These are phyloP conservation scores for Sungouiozyma intestinalis DNA, from an alignment of 805 yeast genomes.

Conservation along the genomic window DNA sequence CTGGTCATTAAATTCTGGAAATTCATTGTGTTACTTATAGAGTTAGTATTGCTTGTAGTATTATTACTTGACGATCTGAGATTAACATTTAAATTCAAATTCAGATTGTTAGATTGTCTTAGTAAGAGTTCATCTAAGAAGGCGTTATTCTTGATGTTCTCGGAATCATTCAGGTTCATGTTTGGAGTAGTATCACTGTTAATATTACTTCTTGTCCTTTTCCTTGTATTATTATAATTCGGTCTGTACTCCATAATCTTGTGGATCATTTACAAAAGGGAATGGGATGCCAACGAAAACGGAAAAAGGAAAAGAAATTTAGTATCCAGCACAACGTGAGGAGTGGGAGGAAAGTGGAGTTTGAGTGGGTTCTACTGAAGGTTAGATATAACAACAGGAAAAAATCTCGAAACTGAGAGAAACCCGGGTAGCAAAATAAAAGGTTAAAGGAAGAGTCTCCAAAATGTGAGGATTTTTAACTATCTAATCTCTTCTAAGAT, in stretches of 20 bases:
- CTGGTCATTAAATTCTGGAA: not conserved
- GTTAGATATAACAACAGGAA: too few species aligned
- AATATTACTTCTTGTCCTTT: constrained; percentile 1
- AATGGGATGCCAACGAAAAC: not conserved
- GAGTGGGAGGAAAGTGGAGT: not conserved
- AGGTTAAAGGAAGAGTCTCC: too few species aligned
- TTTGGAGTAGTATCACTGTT: not conserved
- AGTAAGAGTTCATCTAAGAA: not conserved
- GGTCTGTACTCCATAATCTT: not conserved
- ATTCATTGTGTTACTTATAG: not conserved
- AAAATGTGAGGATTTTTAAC: too few species aligned
- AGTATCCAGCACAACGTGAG: not conserved
- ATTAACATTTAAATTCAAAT: not conserved
- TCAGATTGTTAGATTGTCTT: not conserved
- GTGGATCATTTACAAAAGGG: not conserved
- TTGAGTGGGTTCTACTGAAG: too few species aligned
- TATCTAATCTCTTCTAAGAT: too few species aligned
- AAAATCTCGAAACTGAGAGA: too few species aligned
- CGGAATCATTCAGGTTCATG: not conserved
- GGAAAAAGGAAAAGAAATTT: not conserved
- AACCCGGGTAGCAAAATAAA: too few species aligned
- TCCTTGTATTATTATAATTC: constrained; percentile 1
- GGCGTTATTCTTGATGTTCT: not conserved
- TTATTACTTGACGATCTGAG: constrained; percentile 1
- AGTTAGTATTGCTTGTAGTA: constrained; percentile 8